Conservation (phyloP, 2,329 filamentous ascomycete genomes). For the Apiospora phragmitis region DNA sequence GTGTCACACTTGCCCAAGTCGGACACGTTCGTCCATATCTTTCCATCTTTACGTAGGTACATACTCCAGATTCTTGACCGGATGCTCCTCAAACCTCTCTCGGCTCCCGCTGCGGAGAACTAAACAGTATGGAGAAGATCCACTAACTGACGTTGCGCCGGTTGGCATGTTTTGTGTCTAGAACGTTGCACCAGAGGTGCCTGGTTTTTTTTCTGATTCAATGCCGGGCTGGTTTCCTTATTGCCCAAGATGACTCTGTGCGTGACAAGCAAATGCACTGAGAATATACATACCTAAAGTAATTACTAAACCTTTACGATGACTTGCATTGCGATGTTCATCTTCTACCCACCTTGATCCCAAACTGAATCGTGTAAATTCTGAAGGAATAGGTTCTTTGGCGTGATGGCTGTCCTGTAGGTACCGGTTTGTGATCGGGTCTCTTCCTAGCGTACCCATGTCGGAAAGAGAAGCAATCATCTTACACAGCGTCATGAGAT, state of each 20-base stretch:
- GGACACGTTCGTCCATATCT: background rate
- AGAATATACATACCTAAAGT: background rate
- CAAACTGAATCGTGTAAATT: background rate
- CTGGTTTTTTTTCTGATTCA: background rate
- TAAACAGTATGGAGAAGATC: constrained; percentile 6
- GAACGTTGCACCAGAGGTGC: background rate
- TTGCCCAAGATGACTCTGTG: background rate
- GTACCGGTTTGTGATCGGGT: background rate
- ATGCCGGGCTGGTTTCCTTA: background rate
- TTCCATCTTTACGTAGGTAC: background rate
- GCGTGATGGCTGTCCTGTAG: background rate
- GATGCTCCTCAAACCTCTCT: constrained; percentile 1
- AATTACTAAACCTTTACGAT: background rate
- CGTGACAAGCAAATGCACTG: background rate
- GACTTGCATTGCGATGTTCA: background rate
- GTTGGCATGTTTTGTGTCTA: background rate
- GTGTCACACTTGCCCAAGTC: background rate
- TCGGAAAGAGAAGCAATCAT: background rate
- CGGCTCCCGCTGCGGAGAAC: background rate
- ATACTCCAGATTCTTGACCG: background rate
- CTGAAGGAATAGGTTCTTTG: background rate
- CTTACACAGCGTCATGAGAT: background rate
- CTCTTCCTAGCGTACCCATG: background rate
- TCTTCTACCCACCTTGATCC: background rate
- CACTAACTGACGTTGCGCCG: background rate